Percentiles rank a stretch among this genome's conserved stretches.
These are phyloP conservation scores for Acidomyces sp. DNA, from an alignment of 495 filamentous ascomycete genomes.

Conservation along the genomic window DNA sequence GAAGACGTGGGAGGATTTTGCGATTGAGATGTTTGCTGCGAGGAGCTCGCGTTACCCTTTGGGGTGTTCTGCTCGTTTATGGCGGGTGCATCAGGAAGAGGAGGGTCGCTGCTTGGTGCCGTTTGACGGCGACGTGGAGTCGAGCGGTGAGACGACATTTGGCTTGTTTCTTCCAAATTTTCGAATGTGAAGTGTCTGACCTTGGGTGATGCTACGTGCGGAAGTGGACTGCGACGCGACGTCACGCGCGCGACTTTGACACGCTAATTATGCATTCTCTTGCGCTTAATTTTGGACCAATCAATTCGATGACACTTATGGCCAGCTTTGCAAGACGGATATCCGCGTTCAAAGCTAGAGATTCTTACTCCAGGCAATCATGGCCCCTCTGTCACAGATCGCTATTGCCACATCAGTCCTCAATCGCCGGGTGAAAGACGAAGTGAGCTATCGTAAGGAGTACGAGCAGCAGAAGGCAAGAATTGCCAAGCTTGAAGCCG, in stretches of 20 bases:
- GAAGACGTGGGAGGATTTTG: conserved; percentile 47
- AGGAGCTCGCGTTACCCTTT: conserved; percentile 6
- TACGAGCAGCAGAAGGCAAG: conserved; percentile 55
- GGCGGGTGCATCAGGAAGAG: conserved; percentile 29
- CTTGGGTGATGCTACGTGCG: too few relatives aligned
- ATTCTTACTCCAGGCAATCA: conserved; percentile 23
- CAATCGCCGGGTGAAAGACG: conserved; percentile 78
- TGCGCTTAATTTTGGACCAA: too few relatives aligned
- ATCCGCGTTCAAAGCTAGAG: not conserved
- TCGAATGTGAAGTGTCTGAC: too few relatives aligned
- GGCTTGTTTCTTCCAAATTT: too few relatives aligned
- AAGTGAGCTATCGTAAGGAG: conserved; percentile 78
- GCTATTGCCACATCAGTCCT: conserved; percentile 60
- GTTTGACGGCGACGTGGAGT: conserved; percentile 41
- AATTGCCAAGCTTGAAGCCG: conserved; percentile 49
- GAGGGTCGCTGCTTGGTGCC: conserved; percentile 37
- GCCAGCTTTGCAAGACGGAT: too few relatives aligned
- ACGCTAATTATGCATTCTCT: too few relatives aligned
- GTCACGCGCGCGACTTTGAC: too few relatives aligned
- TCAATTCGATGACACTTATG: too few relatives aligned
- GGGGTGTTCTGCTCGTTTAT: conserved; percentile 29
- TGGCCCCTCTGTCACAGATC: conserved; percentile 62
- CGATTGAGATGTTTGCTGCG: conserved; percentile 15
- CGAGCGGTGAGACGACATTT: conserved; percentile 16
- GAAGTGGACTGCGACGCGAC: too few relatives aligned